Evolutionary conservation across 164 flowering plant genomes (phyloP).

Genomic region (Chimonanthus praecox): DNA sequence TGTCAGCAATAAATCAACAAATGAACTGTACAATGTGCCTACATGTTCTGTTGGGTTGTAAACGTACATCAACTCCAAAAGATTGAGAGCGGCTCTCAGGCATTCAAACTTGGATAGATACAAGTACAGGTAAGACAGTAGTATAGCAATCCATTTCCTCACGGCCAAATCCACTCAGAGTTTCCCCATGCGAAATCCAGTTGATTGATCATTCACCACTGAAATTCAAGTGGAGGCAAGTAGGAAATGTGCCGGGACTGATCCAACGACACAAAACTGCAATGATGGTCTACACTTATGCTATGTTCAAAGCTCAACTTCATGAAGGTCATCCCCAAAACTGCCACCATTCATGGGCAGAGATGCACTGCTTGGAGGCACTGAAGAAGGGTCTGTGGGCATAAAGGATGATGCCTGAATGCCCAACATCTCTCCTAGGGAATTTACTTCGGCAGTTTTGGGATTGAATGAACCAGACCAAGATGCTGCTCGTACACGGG

Average conservation of each 20-base stretch:
- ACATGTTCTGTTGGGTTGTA: conserved; percentile 6
- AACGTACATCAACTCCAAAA: conserved; percentile 13
- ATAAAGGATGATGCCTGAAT: conserved; percentile 34
- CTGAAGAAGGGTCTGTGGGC: conserved; percentile 27
- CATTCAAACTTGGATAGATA: neutral
- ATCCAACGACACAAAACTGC: neutral
- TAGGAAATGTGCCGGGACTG: conserved; percentile 3
- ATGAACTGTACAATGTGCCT: conserved; percentile 52
- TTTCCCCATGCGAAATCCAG: conserved; percentile 10
- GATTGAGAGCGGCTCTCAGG: conserved; percentile 13
- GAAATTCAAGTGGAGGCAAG: conserved; percentile 7
- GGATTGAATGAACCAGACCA: conserved; percentile 57
- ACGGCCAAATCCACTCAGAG: neutral
- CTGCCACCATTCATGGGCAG: conserved; percentile 26
- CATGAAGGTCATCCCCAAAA: conserved; percentile 64
- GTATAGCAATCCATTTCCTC: conserved; percentile 4
- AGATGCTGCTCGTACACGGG: conserved; percentile 65
- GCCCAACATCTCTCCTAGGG: conserved; percentile 39
- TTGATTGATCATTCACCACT: neutral
- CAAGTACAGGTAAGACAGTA: neutral
- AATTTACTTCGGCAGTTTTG: conserved; percentile 23
- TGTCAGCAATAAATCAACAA: conserved; percentile 48
- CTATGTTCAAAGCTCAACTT: conserved; percentile 58
- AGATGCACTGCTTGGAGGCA: conserved; percentile 5
- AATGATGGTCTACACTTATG: neutral